These are phyloP conservation scores for Eimeria tenella DNA, from an alignment of 169 alveolate genomes.

Conservation along the genomic window DNA sequence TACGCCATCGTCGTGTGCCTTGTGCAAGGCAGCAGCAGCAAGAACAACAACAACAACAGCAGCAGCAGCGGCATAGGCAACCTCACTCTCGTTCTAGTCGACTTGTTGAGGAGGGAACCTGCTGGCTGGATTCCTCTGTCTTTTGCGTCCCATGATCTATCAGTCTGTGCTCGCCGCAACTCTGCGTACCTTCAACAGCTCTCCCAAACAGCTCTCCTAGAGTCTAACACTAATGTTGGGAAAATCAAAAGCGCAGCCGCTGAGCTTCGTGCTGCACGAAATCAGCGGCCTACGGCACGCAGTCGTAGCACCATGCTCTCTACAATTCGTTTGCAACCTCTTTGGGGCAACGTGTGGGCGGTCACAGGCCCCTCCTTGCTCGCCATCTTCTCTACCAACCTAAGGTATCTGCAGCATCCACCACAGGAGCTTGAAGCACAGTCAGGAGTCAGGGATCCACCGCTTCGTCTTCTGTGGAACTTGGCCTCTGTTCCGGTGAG, in stretches of 20 bases:
- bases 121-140: conserved; percentile 1
- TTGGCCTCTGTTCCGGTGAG: conserved; percentile 37
- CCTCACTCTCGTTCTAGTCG: conserved; percentile 17
- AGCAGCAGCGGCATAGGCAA: conserved; percentile 2
- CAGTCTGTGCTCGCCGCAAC: conserved; percentile 26
- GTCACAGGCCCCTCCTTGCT: conserved; percentile 33
- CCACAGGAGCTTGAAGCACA: neutral
- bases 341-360: conserved; percentile 52
- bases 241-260: neutral
- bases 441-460: neutral
- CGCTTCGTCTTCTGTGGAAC: conserved; percentile 59
- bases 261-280: neutral
- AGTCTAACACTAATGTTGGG: neutral
- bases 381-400: conserved; percentile 38
- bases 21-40: neutral
- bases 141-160: conserved; percentile 10
- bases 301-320: conserved; percentile 61
- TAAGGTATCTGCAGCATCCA: conserved; percentile 45
- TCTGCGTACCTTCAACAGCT: conserved; percentile 13
- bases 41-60: neutral
- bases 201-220: neutral
- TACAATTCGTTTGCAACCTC: conserved; percentile 48
- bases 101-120: neutral
- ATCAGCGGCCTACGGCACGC: neutral
- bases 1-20: neutral